Conservation (phyloP, 2,329 filamentous ascomycete genomes). For the Fusarium domesticum region DNA sequence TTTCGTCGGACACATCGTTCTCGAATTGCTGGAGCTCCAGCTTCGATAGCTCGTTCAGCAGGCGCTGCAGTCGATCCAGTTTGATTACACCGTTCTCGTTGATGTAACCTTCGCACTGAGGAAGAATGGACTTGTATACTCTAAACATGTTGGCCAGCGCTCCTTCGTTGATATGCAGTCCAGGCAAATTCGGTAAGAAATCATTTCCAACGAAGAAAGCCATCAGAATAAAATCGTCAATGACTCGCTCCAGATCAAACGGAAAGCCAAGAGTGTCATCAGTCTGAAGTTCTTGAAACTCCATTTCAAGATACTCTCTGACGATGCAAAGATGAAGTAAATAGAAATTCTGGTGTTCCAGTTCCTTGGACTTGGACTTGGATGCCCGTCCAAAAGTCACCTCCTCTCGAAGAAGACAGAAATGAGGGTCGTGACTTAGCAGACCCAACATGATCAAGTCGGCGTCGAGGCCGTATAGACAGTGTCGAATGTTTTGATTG, state of each 20-base stretch:
- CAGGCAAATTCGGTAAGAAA: conserved; percentile 94
- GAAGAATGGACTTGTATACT: conserved; percentile 88
- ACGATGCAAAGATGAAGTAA: conserved; percentile 97
- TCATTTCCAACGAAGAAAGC: conserved; percentile 99
- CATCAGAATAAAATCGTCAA: conserved; percentile 99
- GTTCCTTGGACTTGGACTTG: conserved; percentile 87
- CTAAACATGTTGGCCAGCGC: conserved; percentile 96
- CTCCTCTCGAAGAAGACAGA: conserved; percentile 93
- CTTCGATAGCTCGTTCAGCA: conserved; percentile 81
- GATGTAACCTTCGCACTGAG: conserved; percentile 87
- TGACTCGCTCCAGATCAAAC: conserved; percentile 93
- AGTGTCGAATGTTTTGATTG: conserved; percentile 90
- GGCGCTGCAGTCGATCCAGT: conserved; percentile 69
- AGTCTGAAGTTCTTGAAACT: conserved; percentile 88
- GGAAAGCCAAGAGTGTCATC: conserved; percentile 68
- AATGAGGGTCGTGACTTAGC: conserved; percentile 96
- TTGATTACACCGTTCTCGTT: conserved; percentile 95
- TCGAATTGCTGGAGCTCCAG: conserved; percentile 94
- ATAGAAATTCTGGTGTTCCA: conserved; percentile 99
- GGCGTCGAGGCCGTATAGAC: conserved; percentile 93
- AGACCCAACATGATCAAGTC: conserved; percentile 98
- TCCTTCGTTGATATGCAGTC: conserved; percentile 97
- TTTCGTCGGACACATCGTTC: conserved; percentile 79
- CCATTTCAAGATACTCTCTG: conserved; percentile 91
- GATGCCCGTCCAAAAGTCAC: conserved; percentile 91